These are phyloP conservation scores for Blastobotrys buckinghamii DNA, from an alignment of 1,139 yeast species.

Conservation along the genomic window DNA sequence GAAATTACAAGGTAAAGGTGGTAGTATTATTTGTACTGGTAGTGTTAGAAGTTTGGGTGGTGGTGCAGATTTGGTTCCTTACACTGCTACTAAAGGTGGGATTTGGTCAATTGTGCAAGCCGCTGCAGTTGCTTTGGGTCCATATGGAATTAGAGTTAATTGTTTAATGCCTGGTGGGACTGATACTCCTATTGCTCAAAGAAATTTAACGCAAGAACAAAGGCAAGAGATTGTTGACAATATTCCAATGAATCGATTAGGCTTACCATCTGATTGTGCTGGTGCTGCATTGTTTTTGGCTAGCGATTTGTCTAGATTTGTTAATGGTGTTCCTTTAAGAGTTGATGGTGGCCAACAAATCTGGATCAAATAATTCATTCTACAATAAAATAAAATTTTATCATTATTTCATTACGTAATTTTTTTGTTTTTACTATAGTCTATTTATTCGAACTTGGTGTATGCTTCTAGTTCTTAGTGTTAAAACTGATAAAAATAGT, in stretches of 20 bases:
- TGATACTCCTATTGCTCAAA: conserved; percentile 38
- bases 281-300: conserved; percentile 45
- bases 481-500: no score
- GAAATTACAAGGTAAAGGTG: conserved; percentile 43
- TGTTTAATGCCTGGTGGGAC: conserved; percentile 44
- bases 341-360: conserved; percentile 47
- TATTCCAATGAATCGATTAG: conserved; percentile 44
- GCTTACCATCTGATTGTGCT: conserved; percentile 40
- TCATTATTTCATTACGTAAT: no score
- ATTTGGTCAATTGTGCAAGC: conserved; percentile 42
- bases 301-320: conserved; percentile 40
- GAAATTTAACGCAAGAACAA: conserved; percentile 39
- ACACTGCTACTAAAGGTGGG: conserved; percentile 47
- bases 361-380: conserved; percentile 39
- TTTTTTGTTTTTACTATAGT: no score
- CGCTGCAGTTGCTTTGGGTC: conserved; percentile 41
- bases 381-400: no score
- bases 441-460: no score
- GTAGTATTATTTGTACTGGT: conserved; percentile 38
- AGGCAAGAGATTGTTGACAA: conserved; percentile 31
- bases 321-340: conserved; percentile 41
- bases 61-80: conserved; percentile 35
- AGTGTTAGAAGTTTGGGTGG: conserved; percentile 35
- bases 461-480: no score
- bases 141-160: conserved; percentile 29